Percentiles rank a stretch among this genome's conserved stretches.
Conservation (phyloP, 768 basidiomycete genomes). For the Leccinum boreale region DNA sequence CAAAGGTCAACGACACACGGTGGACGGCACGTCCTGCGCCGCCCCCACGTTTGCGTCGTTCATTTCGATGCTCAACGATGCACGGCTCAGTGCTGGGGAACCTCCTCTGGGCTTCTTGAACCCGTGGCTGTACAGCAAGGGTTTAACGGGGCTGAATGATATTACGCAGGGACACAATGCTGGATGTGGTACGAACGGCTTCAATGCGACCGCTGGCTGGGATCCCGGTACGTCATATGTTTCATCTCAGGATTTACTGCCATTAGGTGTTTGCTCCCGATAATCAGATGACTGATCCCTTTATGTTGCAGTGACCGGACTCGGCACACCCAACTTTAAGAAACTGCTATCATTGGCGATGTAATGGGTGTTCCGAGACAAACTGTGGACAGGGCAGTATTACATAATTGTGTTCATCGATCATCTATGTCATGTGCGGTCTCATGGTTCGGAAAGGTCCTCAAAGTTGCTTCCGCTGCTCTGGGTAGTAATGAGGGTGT, state of each 20-base stretch:
- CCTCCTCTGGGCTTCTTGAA: constrained; percentile 55
- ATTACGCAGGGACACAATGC: constrained; percentile 55
- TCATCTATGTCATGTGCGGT: not conserved
- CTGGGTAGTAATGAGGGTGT: not conserved
- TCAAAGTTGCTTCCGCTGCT: not conserved
- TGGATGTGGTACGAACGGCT: constrained; percentile 42
- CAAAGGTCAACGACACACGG: constrained; percentile 33
- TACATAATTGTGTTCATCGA: not conserved
- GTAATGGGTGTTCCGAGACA: constrained; percentile 1
- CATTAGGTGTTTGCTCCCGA: no score
- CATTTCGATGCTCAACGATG: constrained; percentile 63
- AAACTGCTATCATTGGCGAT: constrained; percentile 41
- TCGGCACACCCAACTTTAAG: constrained; percentile 55
- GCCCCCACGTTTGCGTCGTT: not conserved
- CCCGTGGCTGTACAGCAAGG: constrained; percentile 50
- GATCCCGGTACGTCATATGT: constrained; percentile 46
- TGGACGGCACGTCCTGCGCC: constrained; percentile 65
- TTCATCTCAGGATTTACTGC: not conserved
- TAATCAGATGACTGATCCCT: not conserved
- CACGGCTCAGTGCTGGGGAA: constrained; percentile 42
- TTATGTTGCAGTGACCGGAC: constrained; percentile 47
- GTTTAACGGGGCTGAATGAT: constrained; percentile 45
- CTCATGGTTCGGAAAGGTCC: not conserved
- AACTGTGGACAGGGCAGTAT: no score
- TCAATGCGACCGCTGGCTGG: constrained; percentile 47